Evolutionary conservation across 2,329 filamentous ascomycete species (phyloP).

Genomic region (Cordyceps cateniannulata): DNA sequence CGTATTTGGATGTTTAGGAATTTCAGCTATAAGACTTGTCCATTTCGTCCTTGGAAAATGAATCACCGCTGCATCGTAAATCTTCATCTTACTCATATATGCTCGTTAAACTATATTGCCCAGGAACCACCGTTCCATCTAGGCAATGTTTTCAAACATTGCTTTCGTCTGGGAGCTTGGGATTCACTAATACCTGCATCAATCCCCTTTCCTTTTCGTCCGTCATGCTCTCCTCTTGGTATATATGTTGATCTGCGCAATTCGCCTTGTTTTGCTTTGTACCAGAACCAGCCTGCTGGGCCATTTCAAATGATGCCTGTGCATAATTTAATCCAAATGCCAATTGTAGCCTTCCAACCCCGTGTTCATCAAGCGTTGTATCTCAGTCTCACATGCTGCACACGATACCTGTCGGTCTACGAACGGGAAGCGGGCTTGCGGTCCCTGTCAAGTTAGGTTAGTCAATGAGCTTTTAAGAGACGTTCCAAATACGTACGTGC

Average conservation of each 20-base stretch:
- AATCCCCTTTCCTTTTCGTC: neutral
- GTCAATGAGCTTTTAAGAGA: neutral
- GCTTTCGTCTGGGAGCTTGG: neutral
- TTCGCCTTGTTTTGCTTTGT: neutral
- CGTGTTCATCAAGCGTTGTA: neutral
- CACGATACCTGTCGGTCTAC: neutral
- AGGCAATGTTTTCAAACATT: neutral
- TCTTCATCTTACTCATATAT: neutral
- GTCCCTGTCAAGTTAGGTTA: neutral
- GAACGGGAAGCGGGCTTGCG: constrained; percentile 6
- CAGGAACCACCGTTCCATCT: neutral
- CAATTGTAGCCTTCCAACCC: neutral
- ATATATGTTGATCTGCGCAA: neutral
- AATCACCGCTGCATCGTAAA: neutral
- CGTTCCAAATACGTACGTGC: constrained; percentile 66
- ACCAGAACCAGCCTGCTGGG: neutral
- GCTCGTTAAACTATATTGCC: constrained; percentile 3
- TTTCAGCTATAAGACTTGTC: too few relatives aligned
- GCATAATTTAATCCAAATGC: neutral
- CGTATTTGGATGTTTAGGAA: neutral
- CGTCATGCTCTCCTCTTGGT: neutral
- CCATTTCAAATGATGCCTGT: neutral
- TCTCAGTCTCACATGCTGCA: neutral
- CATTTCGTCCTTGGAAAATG: too few relatives aligned
- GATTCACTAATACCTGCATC: neutral